Conservation (phyloP, 352 stramenopile species). For the Phytophthora chlamydospora region DNA sequence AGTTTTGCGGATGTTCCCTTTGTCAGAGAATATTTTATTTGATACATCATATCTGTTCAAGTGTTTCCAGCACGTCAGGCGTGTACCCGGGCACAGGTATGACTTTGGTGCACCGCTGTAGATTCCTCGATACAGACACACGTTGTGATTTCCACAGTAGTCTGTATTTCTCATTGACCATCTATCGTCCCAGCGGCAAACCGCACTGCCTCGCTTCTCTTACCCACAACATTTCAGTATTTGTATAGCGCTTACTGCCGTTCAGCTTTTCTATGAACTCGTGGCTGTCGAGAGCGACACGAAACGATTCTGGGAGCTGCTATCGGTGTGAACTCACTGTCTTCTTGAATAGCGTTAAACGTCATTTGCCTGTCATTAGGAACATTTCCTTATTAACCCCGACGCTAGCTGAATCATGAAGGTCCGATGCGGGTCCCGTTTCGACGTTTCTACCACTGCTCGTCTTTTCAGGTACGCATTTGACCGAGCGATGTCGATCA, state of each 20-base stretch:
- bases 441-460: constrained; percentile 2
- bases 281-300: not conserved
- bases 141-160: constrained; percentile 27
- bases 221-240: constrained; percentile 9
- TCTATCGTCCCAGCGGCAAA: constrained; percentile 30
- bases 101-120: not conserved
- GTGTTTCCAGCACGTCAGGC: constrained; percentile 30
- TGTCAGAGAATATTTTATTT: constrained; percentile 14
- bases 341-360: not conserved
- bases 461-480: constrained; percentile 7
- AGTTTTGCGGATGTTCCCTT: constrained; percentile 13
- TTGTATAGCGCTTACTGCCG: not conserved
- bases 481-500: constrained; percentile 15
- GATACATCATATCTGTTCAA: constrained; percentile 22
- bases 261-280: constrained; percentile 13
- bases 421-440: constrained; percentile 3
- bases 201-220: constrained; percentile 18
- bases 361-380: constrained; percentile 6
- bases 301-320: not conserved
- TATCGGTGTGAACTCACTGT: not conserved
- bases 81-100: constrained; percentile 15
- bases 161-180: constrained; percentile 28
- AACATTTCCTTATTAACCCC: constrained; percentile 11
- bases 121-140: constrained; percentile 21
- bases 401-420: constrained; percentile 20